Conservation (phyloP, 495 filamentous ascomycete species). For the Talaromyces adpressus region DNA sequence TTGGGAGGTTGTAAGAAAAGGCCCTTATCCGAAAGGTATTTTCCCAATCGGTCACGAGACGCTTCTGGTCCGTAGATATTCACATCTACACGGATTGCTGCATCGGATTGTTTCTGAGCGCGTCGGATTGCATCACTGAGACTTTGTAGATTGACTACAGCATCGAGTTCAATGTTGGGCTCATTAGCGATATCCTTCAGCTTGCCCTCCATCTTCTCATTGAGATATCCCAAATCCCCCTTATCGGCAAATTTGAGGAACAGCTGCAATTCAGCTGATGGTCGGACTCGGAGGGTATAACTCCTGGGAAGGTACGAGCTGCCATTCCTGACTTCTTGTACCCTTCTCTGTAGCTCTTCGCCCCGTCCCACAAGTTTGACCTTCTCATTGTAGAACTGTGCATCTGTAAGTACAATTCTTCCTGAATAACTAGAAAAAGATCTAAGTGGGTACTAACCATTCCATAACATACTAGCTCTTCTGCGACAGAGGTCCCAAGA, state of each 20-base stretch:
- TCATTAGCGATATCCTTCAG: not conserved
- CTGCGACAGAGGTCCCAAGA: not conserved
- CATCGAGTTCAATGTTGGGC: conserved; percentile 30
- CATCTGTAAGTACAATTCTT: not conserved
- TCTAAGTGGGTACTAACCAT: not conserved
- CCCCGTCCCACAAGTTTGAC: conserved; percentile 2
- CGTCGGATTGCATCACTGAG: not conserved
- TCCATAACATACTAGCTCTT: not conserved
- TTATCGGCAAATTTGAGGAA: not conserved
- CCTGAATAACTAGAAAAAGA: not conserved
- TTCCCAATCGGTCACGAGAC: not conserved
- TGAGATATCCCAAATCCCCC: not conserved
- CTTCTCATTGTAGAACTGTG: not conserved
- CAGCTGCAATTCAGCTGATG: not conserved
- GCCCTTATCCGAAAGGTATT: not conserved
- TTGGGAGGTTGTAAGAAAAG: conserved; percentile 7
- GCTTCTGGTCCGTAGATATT: conserved; percentile 1
- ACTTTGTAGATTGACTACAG: conserved; percentile 43
- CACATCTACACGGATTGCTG: not conserved
- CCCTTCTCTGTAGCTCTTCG: not conserved
- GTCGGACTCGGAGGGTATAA: not conserved
- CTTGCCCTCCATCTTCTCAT: not conserved
- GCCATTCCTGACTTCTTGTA: not conserved
- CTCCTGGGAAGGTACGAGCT: not conserved
- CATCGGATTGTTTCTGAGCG: not conserved